phyloP scores from a whole-genome alignment of 805 yeast genomes.

The Kodamaea neixiangensis region DNA sequence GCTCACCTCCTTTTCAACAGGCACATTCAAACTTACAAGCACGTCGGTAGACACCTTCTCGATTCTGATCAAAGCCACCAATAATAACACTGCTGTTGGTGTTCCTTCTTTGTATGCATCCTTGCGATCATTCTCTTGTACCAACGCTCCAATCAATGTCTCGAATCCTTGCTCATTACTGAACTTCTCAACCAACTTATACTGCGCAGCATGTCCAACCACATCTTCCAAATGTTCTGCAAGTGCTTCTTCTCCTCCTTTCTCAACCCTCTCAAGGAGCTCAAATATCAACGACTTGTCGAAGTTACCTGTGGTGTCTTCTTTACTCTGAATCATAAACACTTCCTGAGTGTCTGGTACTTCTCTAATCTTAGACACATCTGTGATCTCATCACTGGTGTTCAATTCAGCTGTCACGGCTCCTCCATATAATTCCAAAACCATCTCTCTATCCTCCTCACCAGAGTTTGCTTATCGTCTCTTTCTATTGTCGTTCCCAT shows the following conservation, averaged over 20 bases:
- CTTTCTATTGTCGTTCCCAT: not conserved
- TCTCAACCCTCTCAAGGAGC: constrained; percentile 53
- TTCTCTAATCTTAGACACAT: constrained; percentile 77
- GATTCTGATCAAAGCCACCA: constrained; percentile 60
- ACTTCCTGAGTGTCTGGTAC: constrained; percentile 96
- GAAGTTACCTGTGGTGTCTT: constrained; percentile 24
- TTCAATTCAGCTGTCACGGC: constrained; percentile 53
- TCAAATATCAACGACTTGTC: constrained; percentile 68
- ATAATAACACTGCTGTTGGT: constrained; percentile 40
- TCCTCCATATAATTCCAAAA: constrained; percentile 68
- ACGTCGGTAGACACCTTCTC: constrained; percentile 58
- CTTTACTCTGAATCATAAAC: constrained; percentile 51
- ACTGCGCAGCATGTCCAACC: constrained; percentile 20
- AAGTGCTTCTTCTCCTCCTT: constrained; percentile 43
- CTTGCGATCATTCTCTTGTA: constrained; percentile 12
- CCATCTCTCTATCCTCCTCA: constrained; percentile 4
- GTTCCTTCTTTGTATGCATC: constrained; percentile 15
- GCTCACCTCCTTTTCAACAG: constrained; percentile 24
- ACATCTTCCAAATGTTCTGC: constrained; percentile 59
- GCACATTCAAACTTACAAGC: constrained; percentile 60
- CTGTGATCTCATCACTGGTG: constrained; percentile 57
- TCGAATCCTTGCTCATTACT: constrained; percentile 7
- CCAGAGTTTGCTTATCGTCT: not conserved
- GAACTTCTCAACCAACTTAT: constrained; percentile 7
- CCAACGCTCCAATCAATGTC: constrained; percentile 5